Conservation (phyloP, 495 filamentous ascomycete genomes). For the Penicillium coprophilum region DNA sequence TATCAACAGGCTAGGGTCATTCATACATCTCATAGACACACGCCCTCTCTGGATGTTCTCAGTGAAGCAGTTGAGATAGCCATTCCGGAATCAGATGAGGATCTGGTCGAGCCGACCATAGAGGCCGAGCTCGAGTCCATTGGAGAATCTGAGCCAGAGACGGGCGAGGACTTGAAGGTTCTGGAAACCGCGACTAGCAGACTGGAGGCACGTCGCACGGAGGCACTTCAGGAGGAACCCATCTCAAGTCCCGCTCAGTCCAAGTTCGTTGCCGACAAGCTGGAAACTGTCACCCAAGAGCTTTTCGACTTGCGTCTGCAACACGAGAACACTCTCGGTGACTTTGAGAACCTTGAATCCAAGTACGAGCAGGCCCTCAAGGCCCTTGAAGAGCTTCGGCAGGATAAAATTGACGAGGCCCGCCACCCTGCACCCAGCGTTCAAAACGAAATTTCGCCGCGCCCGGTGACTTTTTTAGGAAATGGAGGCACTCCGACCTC, state of each 20-base stretch:
- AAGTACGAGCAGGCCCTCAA: conserved; percentile 91
- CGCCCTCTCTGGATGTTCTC: conserved; percentile 46
- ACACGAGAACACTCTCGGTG: conserved; percentile 79
- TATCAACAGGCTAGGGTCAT: conserved; percentile 19
- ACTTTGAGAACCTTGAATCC: conserved; percentile 76
- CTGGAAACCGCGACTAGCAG: conserved; percentile 35
- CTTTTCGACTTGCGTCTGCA: conserved; percentile 86
- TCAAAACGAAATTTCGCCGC: conserved; percentile 54
- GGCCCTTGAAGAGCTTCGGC: conserved; percentile 70
- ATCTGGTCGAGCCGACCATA: conserved; percentile 50
- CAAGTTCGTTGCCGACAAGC: conserved; percentile 85
- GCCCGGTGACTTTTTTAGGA: conserved; percentile 92
- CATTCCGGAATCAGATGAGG: conserved; percentile 57
- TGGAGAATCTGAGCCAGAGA: conserved; percentile 16
- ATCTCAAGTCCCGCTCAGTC: conserved; percentile 74
- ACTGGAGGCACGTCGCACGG: conserved; percentile 26
- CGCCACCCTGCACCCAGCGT: conserved; percentile 55
- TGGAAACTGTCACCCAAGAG: conserved; percentile 89
- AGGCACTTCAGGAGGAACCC: conserved; percentile 25
- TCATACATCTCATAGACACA: conserved; percentile 31
- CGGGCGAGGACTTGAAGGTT: conserved; percentile 32
- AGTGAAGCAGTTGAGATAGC: conserved; percentile 52
- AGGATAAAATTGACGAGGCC: conserved; percentile 82
- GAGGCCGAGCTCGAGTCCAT: conserved; percentile 43
- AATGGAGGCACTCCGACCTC: conserved; percentile 67